phyloP scores from a whole-genome alignment of 495 filamentous ascomycete genomes.

The Daldinia vernicosa region DNA sequence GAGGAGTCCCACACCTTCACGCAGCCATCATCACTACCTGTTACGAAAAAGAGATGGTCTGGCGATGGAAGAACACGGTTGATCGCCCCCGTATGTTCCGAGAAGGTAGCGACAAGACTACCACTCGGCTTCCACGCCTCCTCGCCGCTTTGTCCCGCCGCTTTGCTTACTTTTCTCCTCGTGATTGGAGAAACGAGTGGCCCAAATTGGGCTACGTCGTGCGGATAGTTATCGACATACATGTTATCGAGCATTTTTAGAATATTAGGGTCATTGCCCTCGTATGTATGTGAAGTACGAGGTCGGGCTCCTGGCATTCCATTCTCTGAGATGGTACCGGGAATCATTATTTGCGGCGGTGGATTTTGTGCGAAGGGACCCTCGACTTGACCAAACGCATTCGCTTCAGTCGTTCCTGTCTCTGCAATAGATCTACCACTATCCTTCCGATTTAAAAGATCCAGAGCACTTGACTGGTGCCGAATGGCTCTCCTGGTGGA shows the following conservation, averaged over 20 bases:
- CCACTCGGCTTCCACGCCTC: slow-evolving; percentile 86
- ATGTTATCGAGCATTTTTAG: slow-evolving; percentile 86
- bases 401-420: slow-evolving; percentile 80
- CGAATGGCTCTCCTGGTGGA: slow-evolving; percentile 54
- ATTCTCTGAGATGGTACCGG: slow-evolving; percentile 44
- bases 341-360: slow-evolving; percentile 38
- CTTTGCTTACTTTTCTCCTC: slow-evolving; percentile 68
- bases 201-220: slow-evolving; percentile 79
- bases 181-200: slow-evolving; percentile 78
- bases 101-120: slow-evolving; percentile 82
- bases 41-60: slow-evolving; percentile 95
- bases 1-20: slow-evolving; percentile 95
- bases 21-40: slow-evolving; percentile 88
- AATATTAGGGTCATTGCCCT: slow-evolving; percentile 88
- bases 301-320: slow-evolving; percentile 47
- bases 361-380: slow-evolving; percentile 64
- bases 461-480: slow-evolving; percentile 82
- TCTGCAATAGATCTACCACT: slow-evolving; percentile 82
- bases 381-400: slow-evolving; percentile 87
- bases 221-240: slow-evolving; percentile 89
- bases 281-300: slow-evolving; percentile 73
- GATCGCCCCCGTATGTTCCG: slow-evolving; percentile 84
- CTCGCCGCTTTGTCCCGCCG: slow-evolving; percentile 53
- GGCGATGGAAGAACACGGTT: slow-evolving; percentile 85
- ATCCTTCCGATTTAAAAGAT: slow-evolving; percentile 80